Percentiles rank a stretch among this genome's conserved stretches.
Conservation (phyloP, 192 early-diverging fungal genomes). For the Haplosporangium gracile region DNA sequence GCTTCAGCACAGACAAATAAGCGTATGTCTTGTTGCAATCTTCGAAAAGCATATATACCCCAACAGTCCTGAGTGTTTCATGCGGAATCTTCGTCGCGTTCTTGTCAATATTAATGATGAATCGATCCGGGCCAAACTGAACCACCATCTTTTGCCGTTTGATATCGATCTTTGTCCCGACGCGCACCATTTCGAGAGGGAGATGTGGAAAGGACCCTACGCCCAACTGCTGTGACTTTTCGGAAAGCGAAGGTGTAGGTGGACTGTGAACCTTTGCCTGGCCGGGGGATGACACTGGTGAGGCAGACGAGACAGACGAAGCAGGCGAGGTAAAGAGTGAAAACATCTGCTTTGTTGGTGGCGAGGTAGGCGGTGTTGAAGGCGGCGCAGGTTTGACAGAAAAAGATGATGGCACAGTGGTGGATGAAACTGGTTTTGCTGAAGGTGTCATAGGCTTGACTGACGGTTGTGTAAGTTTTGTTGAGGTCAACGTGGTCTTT, state of each 20-base stretch:
- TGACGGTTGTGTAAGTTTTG: not conserved
- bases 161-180: slow-evolving; percentile 8
- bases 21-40: not conserved
- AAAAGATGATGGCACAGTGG: not conserved
- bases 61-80: slow-evolving; percentile 15
- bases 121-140: slow-evolving; percentile 35
- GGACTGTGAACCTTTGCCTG: not conserved
- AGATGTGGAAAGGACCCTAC: slow-evolving; percentile 37
- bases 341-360: not conserved
- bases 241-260: not conserved
- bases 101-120: slow-evolving; percentile 30
- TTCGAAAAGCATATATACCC: slow-evolving; percentile 11
- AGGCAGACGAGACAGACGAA: not conserved
- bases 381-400: not conserved
- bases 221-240: slow-evolving; percentile 22
- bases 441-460: not conserved
- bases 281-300: not conserved
- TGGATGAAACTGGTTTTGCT: not conserved
- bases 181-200: not conserved
- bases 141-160: slow-evolving; percentile 17
- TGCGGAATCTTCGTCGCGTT: slow-evolving; percentile 22
- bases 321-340: not conserved
- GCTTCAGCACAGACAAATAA: not conserved
- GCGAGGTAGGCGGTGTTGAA: not conserved
- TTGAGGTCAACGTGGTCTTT: not conserved